Evolutionary conservation across 495 filamentous ascomycete species (phyloP).

Genomic region (Umbilicaria muhlenbergii): DNA sequence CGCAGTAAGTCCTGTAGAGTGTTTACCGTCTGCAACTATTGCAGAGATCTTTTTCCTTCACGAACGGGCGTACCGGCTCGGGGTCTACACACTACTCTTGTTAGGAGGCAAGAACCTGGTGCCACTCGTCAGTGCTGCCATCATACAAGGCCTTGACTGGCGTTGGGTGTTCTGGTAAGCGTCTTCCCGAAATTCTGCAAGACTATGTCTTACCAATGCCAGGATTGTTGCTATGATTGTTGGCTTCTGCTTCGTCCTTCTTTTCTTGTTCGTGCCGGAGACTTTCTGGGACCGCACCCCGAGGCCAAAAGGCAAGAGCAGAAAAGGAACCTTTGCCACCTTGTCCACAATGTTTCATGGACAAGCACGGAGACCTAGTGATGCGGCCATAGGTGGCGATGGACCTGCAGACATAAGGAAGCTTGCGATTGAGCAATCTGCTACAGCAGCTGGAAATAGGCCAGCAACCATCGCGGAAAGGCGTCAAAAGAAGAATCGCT

Average conservation of each 20-base stretch:
- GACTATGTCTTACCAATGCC: conserved; percentile 12
- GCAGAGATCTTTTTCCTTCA: conserved; percentile 96
- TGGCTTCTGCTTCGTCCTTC: conserved; percentile 50
- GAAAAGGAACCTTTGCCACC: conserved; percentile 5
- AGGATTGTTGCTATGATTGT: conserved; percentile 81
- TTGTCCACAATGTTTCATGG: conserved; percentile 9
- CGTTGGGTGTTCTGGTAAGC: conserved; percentile 84
- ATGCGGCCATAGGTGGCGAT: conserved; percentile 2
- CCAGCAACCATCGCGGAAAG: conserved; percentile 8
- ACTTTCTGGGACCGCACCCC: conserved; percentile 93
- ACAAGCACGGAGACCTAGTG: conserved; percentile 3
- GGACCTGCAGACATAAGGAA: conserved; percentile 6
- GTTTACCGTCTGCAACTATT: conserved; percentile 84
- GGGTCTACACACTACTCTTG: conserved; percentile 85
- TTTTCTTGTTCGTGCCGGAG: conserved; percentile 90
- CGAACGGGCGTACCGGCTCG: conserved; percentile 83
- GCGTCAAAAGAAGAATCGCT: conserved; percentile 11
- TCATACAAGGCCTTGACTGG: conserved; percentile 68
- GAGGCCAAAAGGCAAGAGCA: conserved; percentile 29
- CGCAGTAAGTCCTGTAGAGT: conserved; percentile 83
- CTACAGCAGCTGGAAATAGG: neutral
- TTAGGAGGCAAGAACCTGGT: conserved; percentile 89
- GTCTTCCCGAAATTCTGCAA: neutral
- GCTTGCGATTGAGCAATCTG: conserved; percentile 9
- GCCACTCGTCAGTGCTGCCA: conserved; percentile 72